Base-by-base conservation (phyloP, 805 yeast species). In the Saturnispora dispora region DNA sequence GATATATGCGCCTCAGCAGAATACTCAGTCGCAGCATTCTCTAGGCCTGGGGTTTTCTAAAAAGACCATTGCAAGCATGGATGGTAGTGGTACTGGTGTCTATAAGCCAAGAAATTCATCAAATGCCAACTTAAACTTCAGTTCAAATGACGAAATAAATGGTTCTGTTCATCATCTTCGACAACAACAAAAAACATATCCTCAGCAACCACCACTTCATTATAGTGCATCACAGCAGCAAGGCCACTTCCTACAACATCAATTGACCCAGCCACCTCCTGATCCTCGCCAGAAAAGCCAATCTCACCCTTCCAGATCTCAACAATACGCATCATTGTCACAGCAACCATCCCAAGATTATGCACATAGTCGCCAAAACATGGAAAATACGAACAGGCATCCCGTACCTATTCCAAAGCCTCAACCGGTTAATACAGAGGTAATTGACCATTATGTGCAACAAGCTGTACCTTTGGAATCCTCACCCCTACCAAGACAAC, bases 181-280 rank as follows among this genome's bases (percentile, higher is more conserved):
- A 47, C 50, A 41, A n/a, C 54, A 25, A 23, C 57, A 51, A 5
- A 52, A 51, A 28, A 52, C 45, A n/a, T 28, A n/a, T 11, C 37
- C 23, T 15, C 49, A 28, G 25, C 49, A 28, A 28, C 47, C 43
- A 15, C 48, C 43, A 15, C 47, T 44, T 15, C 45, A 28, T 39
- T 25, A 1, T 46, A 45, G 17, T 18, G 13, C 50, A 28, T 42
- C n/a, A 8, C 54, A 46, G 20, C 48, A 44, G 8, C 55, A 44
- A 17, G 50, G 44, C 22, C 25, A 28, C 20, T 45, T 42, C 13
- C 46, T 27, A 5, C 51, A 41, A 8, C 55, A 46, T 28, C 55
- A 47, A 33, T 58, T 15, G 25, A 25, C 5, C 36, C 23, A n/a
- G 10, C 22, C 8, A 15, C 15, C 28, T 7, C 10, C 5, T 13